A percentile compares a stretch with the other conserved stretches of the same genome.
These are phyloP conservation scores for Russula foetens DNA, from an alignment of 768 basidiomycete species.

Conservation along the genomic window DNA sequence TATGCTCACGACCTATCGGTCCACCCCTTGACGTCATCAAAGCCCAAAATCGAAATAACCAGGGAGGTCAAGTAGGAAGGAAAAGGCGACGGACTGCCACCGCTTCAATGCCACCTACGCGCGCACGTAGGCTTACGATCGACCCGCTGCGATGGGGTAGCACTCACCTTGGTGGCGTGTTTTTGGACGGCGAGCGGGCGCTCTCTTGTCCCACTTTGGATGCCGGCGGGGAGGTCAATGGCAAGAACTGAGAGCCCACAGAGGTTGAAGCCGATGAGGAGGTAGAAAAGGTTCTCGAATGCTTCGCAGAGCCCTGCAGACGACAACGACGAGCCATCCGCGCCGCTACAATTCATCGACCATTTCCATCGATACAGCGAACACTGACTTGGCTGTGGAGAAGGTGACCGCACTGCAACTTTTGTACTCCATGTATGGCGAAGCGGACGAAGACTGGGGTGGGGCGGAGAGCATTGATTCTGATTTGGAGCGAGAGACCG, in stretches of 20 bases:
- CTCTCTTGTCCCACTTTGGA: neutral
- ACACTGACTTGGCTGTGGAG: slow-evolving; percentile 34
- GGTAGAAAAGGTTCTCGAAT: slow-evolving; percentile 17
- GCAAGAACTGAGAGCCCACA: neutral
- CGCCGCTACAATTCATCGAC: slow-evolving; percentile 2
- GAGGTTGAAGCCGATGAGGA: slow-evolving; percentile 7
- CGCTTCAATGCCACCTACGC: slow-evolving; percentile 44
- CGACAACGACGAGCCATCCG: neutral
- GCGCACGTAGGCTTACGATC: slow-evolving; percentile 60
- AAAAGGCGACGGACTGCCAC: too few species aligned
- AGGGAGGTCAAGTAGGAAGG: too few species aligned
- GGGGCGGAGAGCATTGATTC: slow-evolving; percentile 50
- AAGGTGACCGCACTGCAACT: slow-evolving; percentile 40
- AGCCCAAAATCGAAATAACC: too few species aligned
- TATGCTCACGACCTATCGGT: slow-evolving; percentile 50
- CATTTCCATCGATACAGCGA: neutral
- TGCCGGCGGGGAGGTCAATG: neutral
- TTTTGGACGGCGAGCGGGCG: slow-evolving; percentile 35
- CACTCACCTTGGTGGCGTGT: slow-evolving; percentile 58
- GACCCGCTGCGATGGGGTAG: slow-evolving; percentile 70
- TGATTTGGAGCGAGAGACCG: slow-evolving; percentile 44
- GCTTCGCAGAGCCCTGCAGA: slow-evolving; percentile 14
- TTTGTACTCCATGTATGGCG: slow-evolving; percentile 45
- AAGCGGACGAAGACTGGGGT: slow-evolving; percentile 44
- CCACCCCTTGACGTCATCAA: slow-evolving; percentile 2